These are phyloP conservation scores for Gossypium davidsonii DNA, from an alignment of 441 rosid species.

Conservation along the genomic window DNA sequence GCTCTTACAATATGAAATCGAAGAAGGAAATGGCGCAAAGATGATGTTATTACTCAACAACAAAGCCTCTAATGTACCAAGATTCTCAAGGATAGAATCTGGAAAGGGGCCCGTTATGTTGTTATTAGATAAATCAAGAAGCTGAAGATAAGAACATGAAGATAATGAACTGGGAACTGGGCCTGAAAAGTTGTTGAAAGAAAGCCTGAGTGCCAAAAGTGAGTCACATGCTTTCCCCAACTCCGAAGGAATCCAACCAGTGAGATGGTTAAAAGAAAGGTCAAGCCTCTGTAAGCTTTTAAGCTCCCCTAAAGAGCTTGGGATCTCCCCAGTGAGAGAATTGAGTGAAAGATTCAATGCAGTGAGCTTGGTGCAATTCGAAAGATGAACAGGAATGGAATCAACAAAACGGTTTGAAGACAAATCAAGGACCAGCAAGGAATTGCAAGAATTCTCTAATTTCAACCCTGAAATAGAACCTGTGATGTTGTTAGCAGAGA, in stretches of 20 bases:
- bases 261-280: constrained; percentile 64
- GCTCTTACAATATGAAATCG: constrained; percentile 64
- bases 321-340: constrained; percentile 61
- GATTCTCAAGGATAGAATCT: constrained; percentile 46
- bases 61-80: constrained; percentile 57
- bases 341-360: constrained; percentile 58
- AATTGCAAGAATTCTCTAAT: constrained; percentile 50
- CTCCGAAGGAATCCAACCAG: constrained; percentile 83
- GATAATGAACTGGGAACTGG: constrained; percentile 58
- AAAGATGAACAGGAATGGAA: constrained; percentile 50
- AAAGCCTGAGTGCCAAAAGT: constrained; percentile 50
- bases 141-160: constrained; percentile 58
- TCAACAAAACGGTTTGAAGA: constrained; percentile 55
- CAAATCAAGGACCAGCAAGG: constrained; percentile 57
- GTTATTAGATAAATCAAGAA: constrained; percentile 80
- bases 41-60: constrained; percentile 65
- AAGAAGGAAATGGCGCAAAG: constrained; percentile 61
- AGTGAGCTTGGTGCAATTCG: constrained; percentile 73
- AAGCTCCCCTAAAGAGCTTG: constrained; percentile 51
- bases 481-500: constrained; percentile 81
- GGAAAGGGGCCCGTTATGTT: constrained; percentile 77
- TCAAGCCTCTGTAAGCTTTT: constrained; percentile 54
- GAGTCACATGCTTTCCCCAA: constrained; percentile 62
- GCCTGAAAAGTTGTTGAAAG: constrained; percentile 71
- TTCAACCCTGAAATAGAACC: constrained; percentile 61